Conservation (phyloP, 108 stramenopile species). For the Nitzschia sp. region DNA sequence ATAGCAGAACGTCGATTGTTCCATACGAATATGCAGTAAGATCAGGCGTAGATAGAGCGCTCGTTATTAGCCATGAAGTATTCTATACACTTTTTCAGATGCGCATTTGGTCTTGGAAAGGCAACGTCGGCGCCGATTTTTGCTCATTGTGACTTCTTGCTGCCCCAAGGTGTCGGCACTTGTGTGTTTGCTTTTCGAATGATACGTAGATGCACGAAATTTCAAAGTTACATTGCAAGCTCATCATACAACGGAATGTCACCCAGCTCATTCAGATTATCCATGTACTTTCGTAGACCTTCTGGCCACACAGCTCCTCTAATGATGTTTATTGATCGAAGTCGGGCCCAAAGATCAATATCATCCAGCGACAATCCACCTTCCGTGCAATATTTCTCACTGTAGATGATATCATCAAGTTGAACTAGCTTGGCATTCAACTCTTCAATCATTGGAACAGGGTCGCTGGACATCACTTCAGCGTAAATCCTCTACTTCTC, state of each 20-base stretch:
- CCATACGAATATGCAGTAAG: too few relatives aligned
- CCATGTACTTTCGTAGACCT: slow-evolving; percentile 87
- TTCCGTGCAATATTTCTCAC: slow-evolving; percentile 79
- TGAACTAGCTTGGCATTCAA: slow-evolving; percentile 84
- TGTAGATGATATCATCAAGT: slow-evolving; percentile 82
- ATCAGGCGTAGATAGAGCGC: too few relatives aligned
- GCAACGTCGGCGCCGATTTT: too few relatives aligned
- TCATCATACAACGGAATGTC: slow-evolving; percentile 91
- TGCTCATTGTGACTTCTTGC: too few relatives aligned
- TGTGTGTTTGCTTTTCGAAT: too few relatives aligned
- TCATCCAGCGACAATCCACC: slow-evolving; percentile 90
- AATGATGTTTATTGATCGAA: slow-evolving; percentile 89
- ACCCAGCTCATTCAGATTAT: slow-evolving; percentile 80
- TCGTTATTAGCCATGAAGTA: too few relatives aligned
- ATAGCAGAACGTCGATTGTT: too few relatives aligned
- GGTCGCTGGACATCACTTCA: slow-evolving; percentile 83
- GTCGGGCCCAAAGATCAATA: slow-evolving; percentile 88
- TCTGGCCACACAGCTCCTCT: slow-evolving; percentile 84
- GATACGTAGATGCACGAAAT: too few relatives aligned
- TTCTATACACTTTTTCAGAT: too few relatives aligned
- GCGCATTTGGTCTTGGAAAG: too few relatives aligned
- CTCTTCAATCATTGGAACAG: slow-evolving; percentile 77
- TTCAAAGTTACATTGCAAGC: slow-evolving; percentile 88
- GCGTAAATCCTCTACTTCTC: slow-evolving; percentile 76
- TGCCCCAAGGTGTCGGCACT: too few relatives aligned